Evolutionary conservation across 106 monocot species (phyloP).

Genomic region (Platanthera guangdongensis): DNA sequence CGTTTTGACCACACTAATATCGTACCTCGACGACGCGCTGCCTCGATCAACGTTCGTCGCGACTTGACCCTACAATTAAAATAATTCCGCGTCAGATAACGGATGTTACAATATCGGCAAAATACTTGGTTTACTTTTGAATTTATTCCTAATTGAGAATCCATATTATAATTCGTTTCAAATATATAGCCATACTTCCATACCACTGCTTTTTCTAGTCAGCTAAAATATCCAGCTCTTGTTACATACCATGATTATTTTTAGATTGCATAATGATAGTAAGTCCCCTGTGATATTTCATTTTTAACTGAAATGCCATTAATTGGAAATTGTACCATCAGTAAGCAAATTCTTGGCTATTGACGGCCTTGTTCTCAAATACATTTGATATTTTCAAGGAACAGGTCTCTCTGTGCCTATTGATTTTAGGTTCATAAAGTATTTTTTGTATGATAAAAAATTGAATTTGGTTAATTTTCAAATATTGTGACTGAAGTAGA

Average conservation of each 20-base stretch:
- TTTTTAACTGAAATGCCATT: not conserved
- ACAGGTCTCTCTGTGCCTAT: not conserved
- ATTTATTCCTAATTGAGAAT: too few relatives aligned
- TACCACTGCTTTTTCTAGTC: not conserved
- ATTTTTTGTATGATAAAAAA: slow-evolving; percentile 1
- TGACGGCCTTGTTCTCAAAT: not conserved
- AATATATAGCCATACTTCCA: too few relatives aligned
- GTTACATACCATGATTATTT: not conserved
- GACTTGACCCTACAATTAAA: too few relatives aligned
- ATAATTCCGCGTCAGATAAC: too few relatives aligned
- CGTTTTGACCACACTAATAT: too few relatives aligned
- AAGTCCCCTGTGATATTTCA: not conserved
- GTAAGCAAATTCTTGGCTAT: not conserved
- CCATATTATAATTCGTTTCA: too few relatives aligned
- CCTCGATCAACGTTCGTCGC: too few relatives aligned
- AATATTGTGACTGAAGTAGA: not conserved
- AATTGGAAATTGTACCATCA: not conserved
- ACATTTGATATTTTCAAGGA: not conserved
- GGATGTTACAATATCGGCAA: too few relatives aligned
- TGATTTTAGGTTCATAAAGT: not conserved
- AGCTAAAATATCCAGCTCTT: not conserved
- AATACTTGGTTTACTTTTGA: too few relatives aligned
- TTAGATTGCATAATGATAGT: not conserved
- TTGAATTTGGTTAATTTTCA: not conserved
- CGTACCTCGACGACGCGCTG: too few relatives aligned